Conservation (phyloP, 257 asterid species). For the Linaria vulgaris region DNA sequence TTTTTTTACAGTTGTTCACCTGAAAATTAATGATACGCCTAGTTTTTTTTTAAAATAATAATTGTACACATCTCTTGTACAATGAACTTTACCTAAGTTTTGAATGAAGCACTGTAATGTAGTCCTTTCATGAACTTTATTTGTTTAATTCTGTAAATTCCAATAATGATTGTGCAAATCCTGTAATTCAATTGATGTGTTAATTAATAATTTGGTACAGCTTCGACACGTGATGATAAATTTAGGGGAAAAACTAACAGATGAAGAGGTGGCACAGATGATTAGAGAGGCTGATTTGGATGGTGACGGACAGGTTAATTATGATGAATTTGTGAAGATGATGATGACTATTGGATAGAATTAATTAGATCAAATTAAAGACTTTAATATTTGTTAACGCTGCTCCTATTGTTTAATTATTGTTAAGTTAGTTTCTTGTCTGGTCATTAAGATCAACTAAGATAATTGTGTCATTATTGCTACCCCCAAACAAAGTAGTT, state of each 20-base stretch:
- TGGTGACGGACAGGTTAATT: not conserved
- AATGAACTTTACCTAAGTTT: conserved; percentile 29
- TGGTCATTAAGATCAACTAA: conserved; percentile 1
- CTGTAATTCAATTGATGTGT: too few relatives aligned
- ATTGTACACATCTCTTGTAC: conserved; percentile 22
- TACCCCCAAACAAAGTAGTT: conserved; percentile 13
- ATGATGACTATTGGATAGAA: not conserved
- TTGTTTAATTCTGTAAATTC: too few relatives aligned
- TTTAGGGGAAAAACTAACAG: not conserved
- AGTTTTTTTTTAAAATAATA: not conserved
- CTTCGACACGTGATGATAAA: not conserved
- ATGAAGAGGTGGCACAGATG: not conserved
- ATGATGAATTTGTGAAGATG: not conserved
- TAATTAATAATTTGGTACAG: not conserved
- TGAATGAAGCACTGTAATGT: conserved; percentile 10
- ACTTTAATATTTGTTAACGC: not conserved
- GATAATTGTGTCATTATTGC: conserved; percentile 10
- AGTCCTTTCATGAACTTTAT: too few relatives aligned
- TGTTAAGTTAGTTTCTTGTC: conserved; percentile 14
- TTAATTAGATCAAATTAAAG: too few relatives aligned
- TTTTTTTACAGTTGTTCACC: conserved; percentile 27
- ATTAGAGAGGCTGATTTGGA: not conserved
- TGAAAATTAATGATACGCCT: conserved; percentile 16
- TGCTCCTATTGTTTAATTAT: conserved; percentile 11
- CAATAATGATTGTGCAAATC: too few relatives aligned